Base-by-base conservation (phyloP, 768 basidiomycete genomes). In the Mycena vitilis region DNA sequence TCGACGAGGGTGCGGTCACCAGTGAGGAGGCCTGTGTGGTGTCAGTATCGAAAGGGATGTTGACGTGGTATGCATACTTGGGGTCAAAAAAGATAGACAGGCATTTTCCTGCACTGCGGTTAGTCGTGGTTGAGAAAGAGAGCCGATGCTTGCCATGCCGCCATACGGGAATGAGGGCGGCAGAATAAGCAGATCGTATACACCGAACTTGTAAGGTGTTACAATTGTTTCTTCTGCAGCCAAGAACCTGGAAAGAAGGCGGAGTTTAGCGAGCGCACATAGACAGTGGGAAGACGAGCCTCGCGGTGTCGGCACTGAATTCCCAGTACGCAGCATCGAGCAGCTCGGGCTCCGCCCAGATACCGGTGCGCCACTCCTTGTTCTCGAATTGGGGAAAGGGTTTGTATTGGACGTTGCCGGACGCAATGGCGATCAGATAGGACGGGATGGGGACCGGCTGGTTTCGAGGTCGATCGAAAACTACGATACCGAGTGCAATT, bases 131-230 rank as follows among this genome's bases (percentile, higher is more conserved):
- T 53, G 47, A 42, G 30, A 8, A 59, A 30, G 20, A 5, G 15
- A 16, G 25, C 15, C 22, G 10, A 23, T 53, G 77, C 85, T 72
- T 68, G 90, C 91, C 94, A 94, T 92, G 68, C 94, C 95, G 58
- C 95, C 96, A 76, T 93, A 97, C 1, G 96, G 96, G 85, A 98
- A 98, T 0, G 93, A 91, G 15, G 94, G 91, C 0, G 96, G 96
- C 5, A 98, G 83, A 25, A 98, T 89, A 22, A 98, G 85, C 2
- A 97, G 77, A 76, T 98, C 96, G 75, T 96, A 98, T 1, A 95
- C 91, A 4, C 93, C 91, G 74, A 96, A 98, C 58, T 82, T 83
- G 76, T 98, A 99, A 0, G 90, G 84, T 0, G 87, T 87, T 1
- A 93, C 86, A 45, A 95, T 82, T 15, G 87, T 83, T 78, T 98